A percentile compares a stretch with the other conserved stretches of the same genome.
phyloP scores from a whole-genome alignment of 106 monocot species.

The Allium cepa region DNA sequence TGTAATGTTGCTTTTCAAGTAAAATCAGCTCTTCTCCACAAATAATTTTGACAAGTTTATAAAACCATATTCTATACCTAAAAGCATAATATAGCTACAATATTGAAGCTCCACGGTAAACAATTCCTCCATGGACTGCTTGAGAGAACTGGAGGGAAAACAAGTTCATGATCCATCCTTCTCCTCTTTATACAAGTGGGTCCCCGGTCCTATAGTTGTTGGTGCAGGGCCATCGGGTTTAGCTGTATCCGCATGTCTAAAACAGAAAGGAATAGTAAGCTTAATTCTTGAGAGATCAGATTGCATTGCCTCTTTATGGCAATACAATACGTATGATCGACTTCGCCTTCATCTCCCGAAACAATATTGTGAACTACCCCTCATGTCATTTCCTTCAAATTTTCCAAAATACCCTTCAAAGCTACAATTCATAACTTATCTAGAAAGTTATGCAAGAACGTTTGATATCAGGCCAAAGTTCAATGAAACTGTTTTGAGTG shows the following conservation, averaged over 20 bases:
- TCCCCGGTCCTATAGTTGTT: constrained; percentile 25
- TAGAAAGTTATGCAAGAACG: constrained; percentile 31
- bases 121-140: constrained; percentile 1
- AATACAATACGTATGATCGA: constrained; percentile 40
- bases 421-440: constrained; percentile 40
- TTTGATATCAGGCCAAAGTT: constrained; percentile 21
- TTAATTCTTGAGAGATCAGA: constrained; percentile 36
- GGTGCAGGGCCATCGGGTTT: constrained; percentile 48
- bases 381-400: constrained; percentile 32
- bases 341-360: constrained; percentile 47
- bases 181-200: background rate
- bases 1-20: background rate
- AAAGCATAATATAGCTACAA: background rate
- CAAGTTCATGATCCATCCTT: constrained; percentile 6
- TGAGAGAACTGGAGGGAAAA: constrained; percentile 12
- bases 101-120: background rate
- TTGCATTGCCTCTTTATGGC: constrained; percentile 53
- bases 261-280: constrained; percentile 28
- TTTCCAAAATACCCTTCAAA: constrained; percentile 42
- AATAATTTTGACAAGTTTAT: background rate
- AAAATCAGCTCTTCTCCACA: too few species aligned
- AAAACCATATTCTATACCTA: background rate
- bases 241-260: constrained; percentile 39
- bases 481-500: constrained; percentile 20
- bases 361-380: constrained; percentile 42